These are phyloP conservation scores for Trichophaea hybrida DNA, from an alignment of 2,329 filamentous ascomycete genomes.

Conservation along the genomic window DNA sequence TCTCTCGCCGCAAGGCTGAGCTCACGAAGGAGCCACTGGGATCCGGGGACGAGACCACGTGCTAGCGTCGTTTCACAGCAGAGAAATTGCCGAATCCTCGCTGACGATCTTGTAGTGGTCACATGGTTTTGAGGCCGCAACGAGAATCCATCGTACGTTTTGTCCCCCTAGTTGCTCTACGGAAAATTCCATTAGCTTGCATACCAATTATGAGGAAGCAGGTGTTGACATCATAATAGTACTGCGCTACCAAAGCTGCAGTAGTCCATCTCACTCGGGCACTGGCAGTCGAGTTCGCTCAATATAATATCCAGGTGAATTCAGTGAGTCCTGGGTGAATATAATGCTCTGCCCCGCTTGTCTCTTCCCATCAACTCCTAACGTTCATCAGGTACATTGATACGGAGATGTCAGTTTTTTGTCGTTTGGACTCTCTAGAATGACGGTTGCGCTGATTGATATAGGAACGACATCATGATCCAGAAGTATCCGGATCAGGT, in stretches of 20 bases:
- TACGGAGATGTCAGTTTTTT: constrained; percentile 29
- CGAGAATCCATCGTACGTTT: constrained; percentile 26
- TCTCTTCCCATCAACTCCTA: neutral
- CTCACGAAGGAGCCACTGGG: no score
- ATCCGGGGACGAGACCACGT: no score
- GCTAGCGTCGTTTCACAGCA: no score
- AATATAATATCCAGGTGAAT: constrained; percentile 29
- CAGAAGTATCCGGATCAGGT: constrained; percentile 18
- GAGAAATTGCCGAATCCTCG: no score
- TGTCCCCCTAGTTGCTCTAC: neutral
- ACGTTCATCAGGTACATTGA: constrained; percentile 29
- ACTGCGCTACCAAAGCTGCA: constrained; percentile 29
- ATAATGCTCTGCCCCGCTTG: neutral
- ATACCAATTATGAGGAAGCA: neutral
- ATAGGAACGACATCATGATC: constrained; percentile 8
- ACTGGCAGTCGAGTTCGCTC: constrained; percentile 29
- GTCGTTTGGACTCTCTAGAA: neutral
- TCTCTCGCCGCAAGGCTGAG: no score
- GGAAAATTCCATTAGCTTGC: neutral
- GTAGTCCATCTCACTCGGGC: constrained; percentile 30
- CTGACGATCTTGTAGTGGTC: constrained; percentile 8
- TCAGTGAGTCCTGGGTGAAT: constrained; percentile 29
- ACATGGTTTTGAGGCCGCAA: constrained; percentile 27
- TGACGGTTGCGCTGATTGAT: neutral
- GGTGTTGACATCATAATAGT: constrained; percentile 19